A percentile compares a stretch with the other conserved stretches of the same genome.
Evolutionary conservation across 331 rosid genomes (phyloP).

Genomic region (Erythrophleum ivorense): DNA sequence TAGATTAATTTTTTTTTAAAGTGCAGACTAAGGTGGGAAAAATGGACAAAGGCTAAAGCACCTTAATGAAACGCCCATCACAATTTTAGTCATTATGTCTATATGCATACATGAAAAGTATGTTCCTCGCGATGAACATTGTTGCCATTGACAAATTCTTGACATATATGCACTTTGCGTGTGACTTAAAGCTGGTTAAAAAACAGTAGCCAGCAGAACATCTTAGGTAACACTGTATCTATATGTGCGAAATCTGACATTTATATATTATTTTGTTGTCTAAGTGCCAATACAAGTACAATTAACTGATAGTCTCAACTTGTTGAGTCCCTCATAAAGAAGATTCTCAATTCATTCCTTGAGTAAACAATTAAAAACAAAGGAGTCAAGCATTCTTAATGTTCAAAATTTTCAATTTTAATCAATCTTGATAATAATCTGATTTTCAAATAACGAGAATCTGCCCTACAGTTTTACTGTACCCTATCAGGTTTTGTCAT

Average conservation of each 20-base stretch:
- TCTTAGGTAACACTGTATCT: not conserved
- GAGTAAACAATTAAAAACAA: slow-evolving; percentile 1
- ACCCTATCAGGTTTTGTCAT: slow-evolving; percentile 17
- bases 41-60: slow-evolving; percentile 5
- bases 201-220: slow-evolving; percentile 24
- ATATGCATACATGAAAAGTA: not conserved
- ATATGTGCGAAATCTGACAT: not conserved
- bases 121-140: slow-evolving; percentile 3
- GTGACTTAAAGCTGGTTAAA: not conserved
- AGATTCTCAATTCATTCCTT: slow-evolving; percentile 2
- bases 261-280: not conserved
- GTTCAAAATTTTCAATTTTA: slow-evolving; percentile 21
- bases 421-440: slow-evolving; percentile 19
- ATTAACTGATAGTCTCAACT: not conserved
- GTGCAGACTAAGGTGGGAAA: not conserved
- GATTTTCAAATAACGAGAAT: not conserved
- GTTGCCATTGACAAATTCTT: slow-evolving; percentile 18
- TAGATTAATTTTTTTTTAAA: not conserved
- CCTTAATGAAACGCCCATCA: not conserved
- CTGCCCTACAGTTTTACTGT: slow-evolving; percentile 13
- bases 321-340: slow-evolving; percentile 6
- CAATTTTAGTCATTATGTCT: slow-evolving; percentile 1
- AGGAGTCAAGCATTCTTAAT: slow-evolving; percentile 8
- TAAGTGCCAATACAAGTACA: slow-evolving; percentile 12
- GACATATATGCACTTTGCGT: not conserved